These are phyloP conservation scores for Scedosporium dehoogii DNA, from an alignment of 2,329 filamentous ascomycete species.

Conservation along the genomic window DNA sequence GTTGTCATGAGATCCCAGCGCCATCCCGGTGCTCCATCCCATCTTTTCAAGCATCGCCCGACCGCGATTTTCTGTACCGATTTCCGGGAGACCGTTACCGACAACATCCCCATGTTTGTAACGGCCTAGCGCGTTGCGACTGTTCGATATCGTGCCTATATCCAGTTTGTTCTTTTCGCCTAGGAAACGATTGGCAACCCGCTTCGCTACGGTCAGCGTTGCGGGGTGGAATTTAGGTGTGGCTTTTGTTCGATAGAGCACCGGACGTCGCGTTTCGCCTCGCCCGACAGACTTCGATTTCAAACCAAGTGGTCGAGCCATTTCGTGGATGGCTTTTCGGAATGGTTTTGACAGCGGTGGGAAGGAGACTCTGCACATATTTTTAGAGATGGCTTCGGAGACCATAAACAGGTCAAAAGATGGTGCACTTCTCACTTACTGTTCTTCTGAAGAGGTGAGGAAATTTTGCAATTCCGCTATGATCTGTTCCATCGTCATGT, in stretches of 20 bases:
- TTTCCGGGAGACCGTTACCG: conserved; percentile 72
- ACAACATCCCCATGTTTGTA: conserved; percentile 72
- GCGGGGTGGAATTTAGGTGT: conserved; percentile 47
- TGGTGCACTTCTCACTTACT: conserved; percentile 34
- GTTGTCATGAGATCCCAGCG: conserved; percentile 70
- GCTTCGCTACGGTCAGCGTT: not conserved
- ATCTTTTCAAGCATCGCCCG: conserved; percentile 89
- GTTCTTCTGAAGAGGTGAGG: conserved; percentile 50
- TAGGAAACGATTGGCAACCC: not conserved
- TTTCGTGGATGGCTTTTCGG: conserved; percentile 69
- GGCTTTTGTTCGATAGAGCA: conserved; percentile 62
- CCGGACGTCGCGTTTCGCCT: conserved; percentile 62
- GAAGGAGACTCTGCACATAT: conserved; percentile 50
- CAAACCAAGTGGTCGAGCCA: conserved; percentile 65
- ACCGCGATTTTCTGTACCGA: conserved; percentile 74
- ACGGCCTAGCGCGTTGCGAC: not conserved
- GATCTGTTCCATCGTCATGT: conserved; percentile 62
- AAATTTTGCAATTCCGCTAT: conserved; percentile 65
- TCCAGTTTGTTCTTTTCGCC: not conserved
- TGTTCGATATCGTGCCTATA: not conserved
- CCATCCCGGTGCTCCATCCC: conserved; percentile 86
- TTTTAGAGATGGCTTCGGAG: not conserved
- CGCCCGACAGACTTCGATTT: conserved; percentile 77
- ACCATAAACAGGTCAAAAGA: not conserved
- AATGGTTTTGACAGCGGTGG: conserved; percentile 75